A percentile compares a stretch with the other conserved stretches of the same genome.
Conservation (phyloP, 345 rosid genomes). For the Gossypium ekmanianum region DNA sequence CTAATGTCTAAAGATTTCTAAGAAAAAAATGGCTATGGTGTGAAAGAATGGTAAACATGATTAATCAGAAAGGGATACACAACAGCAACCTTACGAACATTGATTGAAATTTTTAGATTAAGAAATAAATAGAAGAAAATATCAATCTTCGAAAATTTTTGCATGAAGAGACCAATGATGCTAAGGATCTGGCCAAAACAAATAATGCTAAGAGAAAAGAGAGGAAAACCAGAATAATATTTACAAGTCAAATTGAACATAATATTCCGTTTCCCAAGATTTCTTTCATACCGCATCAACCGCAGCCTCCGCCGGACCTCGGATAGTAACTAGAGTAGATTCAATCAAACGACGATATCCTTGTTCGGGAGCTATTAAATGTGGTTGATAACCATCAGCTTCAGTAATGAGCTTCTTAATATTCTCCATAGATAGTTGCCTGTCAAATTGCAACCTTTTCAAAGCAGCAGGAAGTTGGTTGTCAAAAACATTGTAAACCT, state of each 20-base stretch:
- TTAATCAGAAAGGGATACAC: background rate
- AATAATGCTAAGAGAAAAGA: background rate
- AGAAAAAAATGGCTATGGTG: background rate
- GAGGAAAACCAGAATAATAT: background rate
- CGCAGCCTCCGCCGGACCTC: conserved; percentile 99
- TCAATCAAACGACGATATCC: conserved; percentile 98
- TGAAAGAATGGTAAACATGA: background rate
- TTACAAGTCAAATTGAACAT: conserved; percentile 2
- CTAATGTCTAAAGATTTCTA: background rate
- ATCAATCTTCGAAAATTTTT: background rate
- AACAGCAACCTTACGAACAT: background rate
- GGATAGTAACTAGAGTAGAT: conserved; percentile 71
- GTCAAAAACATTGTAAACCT: conserved; percentile 87
- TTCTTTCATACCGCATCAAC: conserved; percentile 82
- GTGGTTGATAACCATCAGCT: conserved; percentile 99
- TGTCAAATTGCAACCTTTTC: conserved; percentile 96
- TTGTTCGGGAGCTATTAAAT: conserved; percentile 98
- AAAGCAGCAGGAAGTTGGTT: conserved; percentile 98
- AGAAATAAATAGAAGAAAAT: background rate
- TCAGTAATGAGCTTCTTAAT: conserved; percentile 92
- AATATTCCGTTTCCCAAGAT: background rate
- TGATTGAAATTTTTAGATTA: background rate
- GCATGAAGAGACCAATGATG: background rate
- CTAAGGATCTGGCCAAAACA: background rate
- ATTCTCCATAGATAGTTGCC: conserved; percentile 96